A percentile compares a stretch with the other conserved stretches of the same genome.
Conservation (phyloP, 768 basidiomycete genomes). For the Boletus speciosus region DNA sequence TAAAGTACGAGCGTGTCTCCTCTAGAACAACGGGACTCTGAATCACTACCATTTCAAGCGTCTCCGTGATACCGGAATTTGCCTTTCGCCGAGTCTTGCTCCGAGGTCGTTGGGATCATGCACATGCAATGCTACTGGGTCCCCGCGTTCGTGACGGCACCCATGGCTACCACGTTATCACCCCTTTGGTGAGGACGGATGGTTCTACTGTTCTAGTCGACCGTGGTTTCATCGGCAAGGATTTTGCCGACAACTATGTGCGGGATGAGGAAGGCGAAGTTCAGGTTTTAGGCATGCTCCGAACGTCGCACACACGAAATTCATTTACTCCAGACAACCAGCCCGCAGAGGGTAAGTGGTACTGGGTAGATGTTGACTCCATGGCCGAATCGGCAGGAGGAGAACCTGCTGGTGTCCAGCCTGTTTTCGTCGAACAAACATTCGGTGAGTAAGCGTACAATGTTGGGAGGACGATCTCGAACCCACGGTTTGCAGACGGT, state of each 20-base stretch:
- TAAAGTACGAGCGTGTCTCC: slow-evolving; percentile 64
- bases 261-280: slow-evolving; percentile 53
- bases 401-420: slow-evolving; percentile 67
- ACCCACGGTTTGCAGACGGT: slow-evolving; percentile 55
- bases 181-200: slow-evolving; percentile 75
- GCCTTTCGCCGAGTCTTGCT: slow-evolving; percentile 81
- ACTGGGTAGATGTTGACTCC: slow-evolving; percentile 81
- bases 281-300: slow-evolving; percentile 82
- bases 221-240: slow-evolving; percentile 79
- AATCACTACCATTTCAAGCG: slow-evolving; percentile 36
- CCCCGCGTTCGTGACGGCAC: slow-evolving; percentile 89
- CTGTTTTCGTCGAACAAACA: slow-evolving; percentile 87
- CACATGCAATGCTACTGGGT: slow-evolving; percentile 73
- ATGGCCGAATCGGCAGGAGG: slow-evolving; percentile 82
- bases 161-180: slow-evolving; percentile 84
- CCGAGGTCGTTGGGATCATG: slow-evolving; percentile 75
- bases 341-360: slow-evolving; percentile 79
- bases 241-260: slow-evolving; percentile 41
- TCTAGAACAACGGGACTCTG: slow-evolving; percentile 16
- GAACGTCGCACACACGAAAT: slow-evolving; percentile 70
- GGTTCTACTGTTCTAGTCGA: slow-evolving; percentile 88
- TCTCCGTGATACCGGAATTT: slow-evolving; percentile 82
- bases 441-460: slow-evolving; percentile 57
- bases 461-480: not conserved
- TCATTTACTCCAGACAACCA: slow-evolving; percentile 87